Percentiles rank a stretch among this genome's conserved stretches.
Conservation (phyloP, 257 asterid genomes). For the Nicotiana undulata region DNA sequence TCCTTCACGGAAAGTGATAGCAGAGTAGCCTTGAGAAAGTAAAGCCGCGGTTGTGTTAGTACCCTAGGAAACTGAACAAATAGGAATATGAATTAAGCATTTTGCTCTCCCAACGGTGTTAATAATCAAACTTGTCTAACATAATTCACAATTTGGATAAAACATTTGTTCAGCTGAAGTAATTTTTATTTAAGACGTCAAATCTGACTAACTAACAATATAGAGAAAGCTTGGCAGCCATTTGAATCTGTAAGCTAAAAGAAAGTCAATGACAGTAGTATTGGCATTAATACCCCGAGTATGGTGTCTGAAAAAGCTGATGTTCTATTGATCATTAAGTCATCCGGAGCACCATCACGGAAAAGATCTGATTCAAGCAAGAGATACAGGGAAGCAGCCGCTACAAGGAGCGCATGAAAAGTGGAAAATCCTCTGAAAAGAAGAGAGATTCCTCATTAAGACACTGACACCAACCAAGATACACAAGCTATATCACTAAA, state of each 20-base stretch:
- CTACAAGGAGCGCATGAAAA: constrained; percentile 70
- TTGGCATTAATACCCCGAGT: constrained; percentile 47
- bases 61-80: not conserved
- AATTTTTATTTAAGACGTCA: not conserved
- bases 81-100: not conserved
- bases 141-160: not conserved
- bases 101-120: not conserved
- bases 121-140: not conserved
- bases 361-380: constrained; percentile 54
- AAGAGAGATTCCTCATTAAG: not conserved
- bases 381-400: constrained; percentile 62
- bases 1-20: not conserved
- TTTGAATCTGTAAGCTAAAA: not conserved
- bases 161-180: not conserved
- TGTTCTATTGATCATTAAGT: constrained; percentile 35
- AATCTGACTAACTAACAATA: not conserved
- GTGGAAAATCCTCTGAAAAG: constrained; percentile 82
- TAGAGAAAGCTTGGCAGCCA: not conserved
- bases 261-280: not conserved
- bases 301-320: constrained; percentile 64
- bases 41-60: not conserved
- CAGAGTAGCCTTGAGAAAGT: not conserved
- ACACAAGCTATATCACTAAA: not conserved
- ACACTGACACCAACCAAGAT: constrained; percentile 5
- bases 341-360: constrained; percentile 34